phyloP scores from a whole-genome alignment of 2,329 filamentous ascomycete genomes.

The Colletotrichum tanaceti region DNA sequence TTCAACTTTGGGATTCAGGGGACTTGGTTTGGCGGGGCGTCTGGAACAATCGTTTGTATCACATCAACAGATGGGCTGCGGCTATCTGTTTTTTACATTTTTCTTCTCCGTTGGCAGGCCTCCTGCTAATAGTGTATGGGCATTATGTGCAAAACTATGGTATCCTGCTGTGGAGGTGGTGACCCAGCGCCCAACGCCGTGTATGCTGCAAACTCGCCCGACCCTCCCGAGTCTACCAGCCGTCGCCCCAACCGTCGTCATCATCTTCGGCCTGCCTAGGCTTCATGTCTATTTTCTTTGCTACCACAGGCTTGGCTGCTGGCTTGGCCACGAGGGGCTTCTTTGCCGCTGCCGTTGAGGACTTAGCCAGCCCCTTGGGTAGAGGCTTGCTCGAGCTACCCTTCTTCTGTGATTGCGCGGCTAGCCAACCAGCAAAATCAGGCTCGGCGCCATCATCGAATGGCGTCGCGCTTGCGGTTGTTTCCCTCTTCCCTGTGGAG shows the following conservation, averaged over 20 bases:
- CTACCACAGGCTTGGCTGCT: constrained; percentile 55
- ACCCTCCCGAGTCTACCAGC: constrained; percentile 59
- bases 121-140: constrained; percentile 22
- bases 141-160: constrained; percentile 32
- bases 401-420: constrained; percentile 85
- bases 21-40: constrained; percentile 41
- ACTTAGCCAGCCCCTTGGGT: constrained; percentile 85
- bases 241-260: constrained; percentile 74
- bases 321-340: constrained; percentile 54
- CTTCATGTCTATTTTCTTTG: constrained; percentile 77
- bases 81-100: constrained; percentile 31
- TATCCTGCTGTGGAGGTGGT: constrained; percentile 28
- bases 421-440: constrained; percentile 95
- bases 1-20: constrained; percentile 28
- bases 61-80: constrained; percentile 29
- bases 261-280: constrained; percentile 70
- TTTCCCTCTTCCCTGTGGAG: constrained; percentile 48
- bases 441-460: constrained; percentile 90
- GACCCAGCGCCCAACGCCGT: constrained; percentile 35
- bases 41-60: constrained; percentile 36
- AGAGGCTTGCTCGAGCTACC: constrained; percentile 69
- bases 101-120: constrained; percentile 23
- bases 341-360: constrained; percentile 52
- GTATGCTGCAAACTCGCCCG: constrained; percentile 27
- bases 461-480: constrained; percentile 56